A percentile compares a stretch with the other conserved stretches of the same genome.
Conservation (phyloP, 75 land plant species). For the Pseudotsuga menziesii region DNA sequence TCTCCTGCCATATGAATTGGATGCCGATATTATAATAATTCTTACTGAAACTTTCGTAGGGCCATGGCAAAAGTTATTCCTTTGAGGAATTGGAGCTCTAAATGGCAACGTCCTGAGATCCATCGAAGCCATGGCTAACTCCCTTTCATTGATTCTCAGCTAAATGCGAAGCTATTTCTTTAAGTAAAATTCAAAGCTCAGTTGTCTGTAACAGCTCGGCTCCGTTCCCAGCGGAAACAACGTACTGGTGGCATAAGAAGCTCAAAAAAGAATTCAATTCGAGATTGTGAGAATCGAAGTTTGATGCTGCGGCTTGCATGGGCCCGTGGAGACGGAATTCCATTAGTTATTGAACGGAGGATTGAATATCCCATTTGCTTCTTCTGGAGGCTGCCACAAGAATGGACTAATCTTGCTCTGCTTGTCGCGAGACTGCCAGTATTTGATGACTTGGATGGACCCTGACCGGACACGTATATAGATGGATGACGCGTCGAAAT, state of each 20-base stretch:
- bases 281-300: not conserved
- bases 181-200: not conserved
- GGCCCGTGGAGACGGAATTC: not conserved
- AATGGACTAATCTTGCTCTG: not conserved
- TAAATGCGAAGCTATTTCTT: not conserved
- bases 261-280: not conserved
- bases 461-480: not conserved
- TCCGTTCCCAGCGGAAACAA: not conserved
- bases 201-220: not conserved
- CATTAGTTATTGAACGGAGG: not conserved
- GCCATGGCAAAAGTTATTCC: not conserved
- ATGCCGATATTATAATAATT: not conserved
- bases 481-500: too few species aligned
- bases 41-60: not conserved
- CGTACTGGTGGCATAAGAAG: too few species aligned
- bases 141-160: not conserved
- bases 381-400: too few species aligned
- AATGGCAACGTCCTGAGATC: not conserved
- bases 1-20: not conserved
- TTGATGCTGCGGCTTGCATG: not conserved
- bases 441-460: not conserved
- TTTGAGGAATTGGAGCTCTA: not conserved
- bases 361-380: not conserved
- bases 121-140: constrained; percentile 3
- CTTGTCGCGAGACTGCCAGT: not conserved